Base-by-base conservation (phyloP, 768 basidiomycete genomes). In the Lactarius deliciosus region DNA sequence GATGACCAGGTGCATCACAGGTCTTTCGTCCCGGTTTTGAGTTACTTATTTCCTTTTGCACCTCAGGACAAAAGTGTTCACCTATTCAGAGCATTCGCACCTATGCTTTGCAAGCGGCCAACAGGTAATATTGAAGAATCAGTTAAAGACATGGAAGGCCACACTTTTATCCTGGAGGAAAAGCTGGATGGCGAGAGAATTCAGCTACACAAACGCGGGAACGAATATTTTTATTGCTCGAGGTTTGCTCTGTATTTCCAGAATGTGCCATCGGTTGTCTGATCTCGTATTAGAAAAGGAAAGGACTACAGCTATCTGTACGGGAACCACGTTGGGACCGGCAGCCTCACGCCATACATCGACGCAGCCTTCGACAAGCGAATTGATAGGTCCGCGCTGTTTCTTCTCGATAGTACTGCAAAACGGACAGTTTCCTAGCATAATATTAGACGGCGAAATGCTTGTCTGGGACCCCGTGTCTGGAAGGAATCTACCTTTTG, bases 381-480 rank as follows among this genome's bases (percentile, higher is more conserved):
- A 4, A 83, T 98, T 4, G 86, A 90, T 5, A 90, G 95, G 96
- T 97, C 68, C 71, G 93, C 73, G 9, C 9, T 40, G 55, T 45
- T 30, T 15, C 38, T 9, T 32, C 16, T 22, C 22, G 3, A 32
- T 43, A 58, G 53, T 28, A 50, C 20, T n/a, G 1, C 11, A 20
- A 38, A 15, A 28, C 54, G 22, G 30, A 65, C 7, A 36, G 3
- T 20, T 38, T 22, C 28, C 3, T 64, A 98, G 96, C 59, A 89
- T 96, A 71, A 92, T 98, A 57, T 76, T 99, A 16, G 97, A 99
- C 71, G 97, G 97, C 0, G 97, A 99, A 76, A 98, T 99, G 96
- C 79, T 99, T 38, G 96, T 98, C 3, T 98, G 92, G 91, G 97
- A 98, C 76, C 96, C 96, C 0, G 81, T 90, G 3, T 88, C 92